Evolutionary conservation across 805 yeast genomes (phyloP).

Genomic region (Myxozyma nipponensis): DNA sequence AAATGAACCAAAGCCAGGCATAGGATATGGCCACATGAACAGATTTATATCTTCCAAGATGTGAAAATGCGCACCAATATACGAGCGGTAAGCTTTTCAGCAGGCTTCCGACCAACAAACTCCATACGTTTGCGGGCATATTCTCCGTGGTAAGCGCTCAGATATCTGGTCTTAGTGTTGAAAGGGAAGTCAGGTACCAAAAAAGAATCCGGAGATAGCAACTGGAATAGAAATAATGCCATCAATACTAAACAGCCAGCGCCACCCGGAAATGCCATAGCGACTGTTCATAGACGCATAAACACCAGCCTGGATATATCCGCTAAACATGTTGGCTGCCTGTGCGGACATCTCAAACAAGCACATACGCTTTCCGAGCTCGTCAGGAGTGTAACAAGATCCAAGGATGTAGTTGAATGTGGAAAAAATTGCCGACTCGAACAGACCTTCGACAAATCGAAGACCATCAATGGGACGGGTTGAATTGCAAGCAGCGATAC

Average conservation of each 20-base stretch:
- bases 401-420: conserved; percentile 42
- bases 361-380: conserved; percentile 43
- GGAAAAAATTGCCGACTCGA: conserved; percentile 66
- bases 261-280: conserved; percentile 38
- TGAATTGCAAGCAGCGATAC: conserved; percentile 51
- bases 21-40: conserved; percentile 21
- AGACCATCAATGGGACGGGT: conserved; percentile 53
- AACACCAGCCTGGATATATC: conserved; percentile 47
- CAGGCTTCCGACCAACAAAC: conserved; percentile 23
- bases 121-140: conserved; percentile 22
- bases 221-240: conserved; percentile 46
- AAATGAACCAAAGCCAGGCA: conserved; percentile 14
- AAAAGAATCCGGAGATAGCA: conserved; percentile 38
- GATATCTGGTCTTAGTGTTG: conserved; percentile 19
- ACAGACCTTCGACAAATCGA: conserved; percentile 63
- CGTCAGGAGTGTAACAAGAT: conserved; percentile 54
- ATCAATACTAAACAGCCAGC: conserved; percentile 64
- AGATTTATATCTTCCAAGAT: conserved; percentile 21
- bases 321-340: conserved; percentile 38
- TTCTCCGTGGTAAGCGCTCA: conserved; percentile 13
- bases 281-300: conserved; percentile 29
- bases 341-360: conserved; percentile 34
- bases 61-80: conserved; percentile 7
- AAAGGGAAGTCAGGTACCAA: conserved; percentile 23
- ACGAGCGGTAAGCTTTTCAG: conserved; percentile 12